Percentiles rank a stretch among this genome's conserved stretches.
These are phyloP conservation scores for Agrostemma githago DNA, from an alignment of 148 eudicot genomes.

Conservation along the genomic window DNA sequence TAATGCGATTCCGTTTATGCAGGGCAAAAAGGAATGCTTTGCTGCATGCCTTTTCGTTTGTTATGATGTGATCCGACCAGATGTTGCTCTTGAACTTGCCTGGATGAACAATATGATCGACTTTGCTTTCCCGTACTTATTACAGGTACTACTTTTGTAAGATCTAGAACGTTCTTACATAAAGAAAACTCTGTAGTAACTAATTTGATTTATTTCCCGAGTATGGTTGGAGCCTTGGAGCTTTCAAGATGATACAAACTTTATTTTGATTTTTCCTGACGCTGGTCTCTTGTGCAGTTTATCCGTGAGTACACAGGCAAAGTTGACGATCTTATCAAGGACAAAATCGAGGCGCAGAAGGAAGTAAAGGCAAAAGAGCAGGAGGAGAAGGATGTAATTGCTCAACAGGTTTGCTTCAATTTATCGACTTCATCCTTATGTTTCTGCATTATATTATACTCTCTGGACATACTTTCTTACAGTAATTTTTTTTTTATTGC, in stretches of 20 bases:
- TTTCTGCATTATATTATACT: neutral
- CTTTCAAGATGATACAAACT: neutral
- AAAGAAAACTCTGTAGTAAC: neutral
- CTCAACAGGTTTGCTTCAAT: constrained; percentile 60
- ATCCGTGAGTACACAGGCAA: constrained; percentile 96
- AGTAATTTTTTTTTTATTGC: too few relatives aligned
- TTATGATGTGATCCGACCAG: constrained; percentile 83
- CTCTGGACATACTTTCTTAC: neutral
- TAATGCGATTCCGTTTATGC: constrained; percentile 19
- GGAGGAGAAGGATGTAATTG: constrained; percentile 80
- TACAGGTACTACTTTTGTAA: constrained; percentile 54
- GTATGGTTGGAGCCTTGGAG: neutral
- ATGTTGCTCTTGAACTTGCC: constrained; percentile 96
- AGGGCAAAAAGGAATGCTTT: constrained; percentile 99
- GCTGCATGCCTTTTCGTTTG: constrained; percentile 94
- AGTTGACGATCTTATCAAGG: constrained; percentile 90
- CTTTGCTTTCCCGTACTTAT: constrained; percentile 94
- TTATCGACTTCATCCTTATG: neutral
- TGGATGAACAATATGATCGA: constrained; percentile 99
- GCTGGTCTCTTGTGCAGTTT: constrained; percentile 44
- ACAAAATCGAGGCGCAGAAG: constrained; percentile 70
- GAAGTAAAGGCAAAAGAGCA: constrained; percentile 84
- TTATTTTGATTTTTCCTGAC: neutral
- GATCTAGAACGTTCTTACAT: neutral
- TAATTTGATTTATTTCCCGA: neutral